Conservation (phyloP, 1,284 basidiomycete genomes). For the Cryptococcus jaspeensis region DNA sequence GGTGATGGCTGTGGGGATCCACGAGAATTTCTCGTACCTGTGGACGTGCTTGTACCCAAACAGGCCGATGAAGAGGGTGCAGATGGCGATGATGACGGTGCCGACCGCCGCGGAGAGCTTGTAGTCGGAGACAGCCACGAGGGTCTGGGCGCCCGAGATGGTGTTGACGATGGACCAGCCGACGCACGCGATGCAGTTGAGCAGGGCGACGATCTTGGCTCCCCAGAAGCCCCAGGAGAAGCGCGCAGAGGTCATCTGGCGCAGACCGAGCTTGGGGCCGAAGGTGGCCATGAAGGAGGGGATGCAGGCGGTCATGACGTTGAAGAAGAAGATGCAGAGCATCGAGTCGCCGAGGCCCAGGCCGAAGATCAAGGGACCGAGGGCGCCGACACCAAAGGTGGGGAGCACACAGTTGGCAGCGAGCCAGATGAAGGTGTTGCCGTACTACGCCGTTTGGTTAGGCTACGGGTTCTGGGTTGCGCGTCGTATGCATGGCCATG, state of each 20-base stretch:
- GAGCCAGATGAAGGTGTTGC: slow-evolving; percentile 33
- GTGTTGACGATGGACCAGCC: slow-evolving; percentile 50
- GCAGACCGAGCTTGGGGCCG: slow-evolving; percentile 44
- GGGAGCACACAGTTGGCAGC: slow-evolving; percentile 37
- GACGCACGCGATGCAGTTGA: slow-evolving; percentile 46
- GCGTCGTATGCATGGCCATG: not conserved
- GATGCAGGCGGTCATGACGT: slow-evolving; percentile 21
- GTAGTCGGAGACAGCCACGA: slow-evolving; percentile 40
- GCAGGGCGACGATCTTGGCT: slow-evolving; percentile 34
- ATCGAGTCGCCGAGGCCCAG: slow-evolving; percentile 37
- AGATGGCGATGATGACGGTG: slow-evolving; percentile 45
- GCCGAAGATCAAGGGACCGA: slow-evolving; percentile 32
- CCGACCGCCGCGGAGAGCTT: slow-evolving; percentile 43
- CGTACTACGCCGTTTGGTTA: slow-evolving; percentile 10
- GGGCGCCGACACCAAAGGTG: slow-evolving; percentile 38
- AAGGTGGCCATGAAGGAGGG: slow-evolving; percentile 41
- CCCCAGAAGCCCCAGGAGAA: slow-evolving; percentile 50
- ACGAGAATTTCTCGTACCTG: slow-evolving; percentile 48
- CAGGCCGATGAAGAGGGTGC: slow-evolving; percentile 52
- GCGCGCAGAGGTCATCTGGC: slow-evolving; percentile 50
- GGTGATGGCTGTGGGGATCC: slow-evolving; percentile 53
- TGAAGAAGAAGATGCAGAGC: slow-evolving; percentile 42
- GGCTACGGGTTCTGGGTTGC: not conserved
- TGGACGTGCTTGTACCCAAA: slow-evolving; percentile 55
- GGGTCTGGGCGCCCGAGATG: slow-evolving; percentile 45